Base-by-base conservation (phyloP, 768 basidiomycete species). In the Multifurca ochricompacta region DNA sequence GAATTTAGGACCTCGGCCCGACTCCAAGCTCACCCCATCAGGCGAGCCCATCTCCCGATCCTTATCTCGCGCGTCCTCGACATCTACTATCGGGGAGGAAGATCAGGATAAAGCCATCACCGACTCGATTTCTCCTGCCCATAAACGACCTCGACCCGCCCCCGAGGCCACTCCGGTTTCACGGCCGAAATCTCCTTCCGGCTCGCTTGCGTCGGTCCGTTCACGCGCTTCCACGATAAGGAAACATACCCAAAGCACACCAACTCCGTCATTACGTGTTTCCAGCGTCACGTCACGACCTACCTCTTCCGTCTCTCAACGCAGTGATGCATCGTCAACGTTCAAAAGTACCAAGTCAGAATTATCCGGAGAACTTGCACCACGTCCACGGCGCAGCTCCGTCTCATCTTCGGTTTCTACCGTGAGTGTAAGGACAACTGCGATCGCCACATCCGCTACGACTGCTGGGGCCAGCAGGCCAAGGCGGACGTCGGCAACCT, bases 1-100 rank as follows among this genome's bases (percentile, higher is more conserved):
- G 19, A 62, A 59, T 8, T 49, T 65, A 1, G 63, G 63, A 9
- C 58, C 58, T 18, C 63, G 70, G 16, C 86, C 86, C 2, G 87
- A 89, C 59, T 87, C 85, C 5, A 87, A 88, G 63, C 72, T 87
- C 8, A 84, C 83, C 2, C 84, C 84, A 18, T 73, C 70, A 34
- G 63, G 66, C 32, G 48, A 63, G 5, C 49, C 63, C 3, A 52
- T 57, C 3, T 46, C 58, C 18, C 57, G 59, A 23, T 48, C 59
- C 11, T 19, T 56, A 11, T 62, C 57, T 42, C 61, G 57, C 25
- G 14, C 56, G 6, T 50, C 53, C 35, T 53, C 58, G n/a, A 42
- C 60, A 25, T 43, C 58, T 23, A 45, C 58, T n/a, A 48, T 56
- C 14, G 49, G 42, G 6, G 60, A 55, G 27, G 58, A 56, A 34